These are phyloP conservation scores for Narthecium ossifragum DNA, from an alignment of 106 monocot genomes.

Conservation along the genomic window DNA sequence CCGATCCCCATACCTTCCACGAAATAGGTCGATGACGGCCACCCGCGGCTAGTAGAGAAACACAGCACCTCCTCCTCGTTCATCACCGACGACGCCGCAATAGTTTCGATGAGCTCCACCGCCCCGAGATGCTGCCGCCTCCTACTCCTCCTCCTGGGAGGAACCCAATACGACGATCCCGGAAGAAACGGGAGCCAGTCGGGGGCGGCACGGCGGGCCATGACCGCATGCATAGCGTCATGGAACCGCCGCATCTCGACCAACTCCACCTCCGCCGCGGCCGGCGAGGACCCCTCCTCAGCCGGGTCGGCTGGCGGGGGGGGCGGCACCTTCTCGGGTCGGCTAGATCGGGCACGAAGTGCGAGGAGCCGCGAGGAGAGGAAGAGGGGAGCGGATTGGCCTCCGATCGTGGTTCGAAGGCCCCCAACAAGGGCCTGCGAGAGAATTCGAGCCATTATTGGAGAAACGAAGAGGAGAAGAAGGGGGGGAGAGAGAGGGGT, in stretches of 20 bases:
- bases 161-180: slow-evolving; percentile 20
- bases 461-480: not conserved
- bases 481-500: not conserved
- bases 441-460: slow-evolving; percentile 6
- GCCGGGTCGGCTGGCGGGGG: not conserved
- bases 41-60: not conserved
- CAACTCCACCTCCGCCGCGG: not conserved
- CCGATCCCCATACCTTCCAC: not conserved
- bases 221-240: slow-evolving; percentile 6
- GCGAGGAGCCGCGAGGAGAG: not conserved
- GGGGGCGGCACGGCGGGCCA: slow-evolving; percentile 10
- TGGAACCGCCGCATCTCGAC: not conserved
- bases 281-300: not conserved
- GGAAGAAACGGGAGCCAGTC: slow-evolving; percentile 26
- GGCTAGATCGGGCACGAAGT: not conserved
- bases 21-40: slow-evolving; percentile 5
- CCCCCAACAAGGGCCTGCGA: not conserved
- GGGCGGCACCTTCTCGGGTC: not conserved
- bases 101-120: not conserved
- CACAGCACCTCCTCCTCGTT: not conserved
- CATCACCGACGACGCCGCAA: not conserved
- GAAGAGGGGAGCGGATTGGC: not conserved
- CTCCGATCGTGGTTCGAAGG: not conserved
- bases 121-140: not conserved
- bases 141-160: not conserved